phyloP scores from a whole-genome alignment of 768 basidiomycete species.

The Psilocybe azurescens region DNA sequence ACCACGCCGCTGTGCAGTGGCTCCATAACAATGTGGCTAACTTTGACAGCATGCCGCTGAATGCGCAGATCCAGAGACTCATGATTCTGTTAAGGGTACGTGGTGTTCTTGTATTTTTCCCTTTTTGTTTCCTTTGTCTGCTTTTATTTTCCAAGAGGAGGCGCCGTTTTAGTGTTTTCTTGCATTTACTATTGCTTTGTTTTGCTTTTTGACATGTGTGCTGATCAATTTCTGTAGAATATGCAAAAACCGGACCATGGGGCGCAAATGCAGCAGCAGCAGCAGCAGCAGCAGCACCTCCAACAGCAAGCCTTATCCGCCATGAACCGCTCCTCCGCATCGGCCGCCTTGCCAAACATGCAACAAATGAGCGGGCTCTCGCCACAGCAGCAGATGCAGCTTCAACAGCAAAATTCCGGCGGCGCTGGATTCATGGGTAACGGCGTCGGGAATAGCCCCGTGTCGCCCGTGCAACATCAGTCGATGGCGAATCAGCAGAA shows the following conservation, averaged over 20 bases:
- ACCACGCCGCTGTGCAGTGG: not conserved
- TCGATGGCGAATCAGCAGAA: conserved; percentile 23
- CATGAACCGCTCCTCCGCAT: conserved; percentile 19
- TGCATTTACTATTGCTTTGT: no score
- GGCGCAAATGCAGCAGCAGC: conserved; percentile 25
- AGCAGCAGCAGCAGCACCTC: conserved; percentile 2
- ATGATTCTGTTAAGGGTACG: not conserved
- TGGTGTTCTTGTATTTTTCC: not conserved
- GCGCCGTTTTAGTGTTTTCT: no score
- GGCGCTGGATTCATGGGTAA: conserved; percentile 17
- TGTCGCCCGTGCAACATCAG: conserved; percentile 29
- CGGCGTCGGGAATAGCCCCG: conserved; percentile 14
- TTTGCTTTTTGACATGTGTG: not conserved
- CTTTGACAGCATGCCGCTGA: conserved; percentile 2
- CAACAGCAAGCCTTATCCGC: conserved; percentile 19
- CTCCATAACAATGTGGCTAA: not conserved
- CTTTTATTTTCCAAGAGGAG: not conserved
- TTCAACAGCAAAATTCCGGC: conserved; percentile 17
- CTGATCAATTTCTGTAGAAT: conserved; percentile 2
- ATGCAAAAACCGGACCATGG: conserved; percentile 5
- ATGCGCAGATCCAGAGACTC: not conserved
- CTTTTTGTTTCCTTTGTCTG: not conserved
- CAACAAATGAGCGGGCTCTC: conserved; percentile 14
- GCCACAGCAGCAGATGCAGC: conserved; percentile 18
- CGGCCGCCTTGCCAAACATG: conserved; percentile 21